A percentile compares a stretch with the other conserved stretches of the same genome.
Evolutionary conservation across 2,329 filamentous ascomycete genomes (phyloP).

Genomic region (Boeremia exigua): DNA sequence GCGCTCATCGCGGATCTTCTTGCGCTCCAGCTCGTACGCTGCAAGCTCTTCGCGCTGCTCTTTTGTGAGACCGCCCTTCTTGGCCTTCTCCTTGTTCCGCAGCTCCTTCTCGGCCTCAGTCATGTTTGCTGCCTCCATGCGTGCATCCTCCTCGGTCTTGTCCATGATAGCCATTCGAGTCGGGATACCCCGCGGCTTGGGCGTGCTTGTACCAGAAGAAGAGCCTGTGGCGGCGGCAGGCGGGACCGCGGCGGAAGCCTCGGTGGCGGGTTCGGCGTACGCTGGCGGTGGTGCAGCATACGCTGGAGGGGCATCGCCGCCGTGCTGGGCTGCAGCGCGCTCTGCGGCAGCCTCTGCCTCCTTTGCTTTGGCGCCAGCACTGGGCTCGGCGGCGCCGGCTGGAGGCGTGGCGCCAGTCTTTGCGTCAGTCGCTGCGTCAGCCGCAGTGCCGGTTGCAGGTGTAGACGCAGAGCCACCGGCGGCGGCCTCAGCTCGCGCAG

Average conservation of each 20-base stretch:
- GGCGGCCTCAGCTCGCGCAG: conserved; percentile 49
- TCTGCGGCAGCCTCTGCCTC: conserved; percentile 52
- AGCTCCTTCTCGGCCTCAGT: conserved; percentile 77
- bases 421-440: conserved; percentile 23
- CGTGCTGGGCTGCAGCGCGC: conserved; percentile 37
- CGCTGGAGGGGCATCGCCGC: conserved; percentile 45
- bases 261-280: conserved; percentile 55
- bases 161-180: conserved; percentile 89
- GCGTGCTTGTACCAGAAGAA: conserved; percentile 54
- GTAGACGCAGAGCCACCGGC: conserved; percentile 30
- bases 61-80: conserved; percentile 84
- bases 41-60: conserved; percentile 92
- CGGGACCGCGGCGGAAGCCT: conserved; percentile 26
- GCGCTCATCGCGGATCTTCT: conserved; percentile 83
- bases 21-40: conserved; percentile 86
- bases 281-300: conserved; percentile 46
- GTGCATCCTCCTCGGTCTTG: conserved; percentile 78
- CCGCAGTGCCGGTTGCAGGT: conserved; percentile 11
- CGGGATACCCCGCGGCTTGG: conserved; percentile 65
- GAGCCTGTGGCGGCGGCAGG: conserved; percentile 34
- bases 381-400: conserved; percentile 22
- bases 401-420: conserved; percentile 14
- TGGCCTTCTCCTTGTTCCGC: conserved; percentile 86
- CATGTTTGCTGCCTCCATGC: conserved; percentile 68
- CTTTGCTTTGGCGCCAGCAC: conserved; percentile 51